A percentile compares a stretch with the other conserved stretches of the same genome.
These are phyloP conservation scores for Echites panduratus DNA, from an alignment of 257 asterid genomes.

Conservation along the genomic window DNA sequence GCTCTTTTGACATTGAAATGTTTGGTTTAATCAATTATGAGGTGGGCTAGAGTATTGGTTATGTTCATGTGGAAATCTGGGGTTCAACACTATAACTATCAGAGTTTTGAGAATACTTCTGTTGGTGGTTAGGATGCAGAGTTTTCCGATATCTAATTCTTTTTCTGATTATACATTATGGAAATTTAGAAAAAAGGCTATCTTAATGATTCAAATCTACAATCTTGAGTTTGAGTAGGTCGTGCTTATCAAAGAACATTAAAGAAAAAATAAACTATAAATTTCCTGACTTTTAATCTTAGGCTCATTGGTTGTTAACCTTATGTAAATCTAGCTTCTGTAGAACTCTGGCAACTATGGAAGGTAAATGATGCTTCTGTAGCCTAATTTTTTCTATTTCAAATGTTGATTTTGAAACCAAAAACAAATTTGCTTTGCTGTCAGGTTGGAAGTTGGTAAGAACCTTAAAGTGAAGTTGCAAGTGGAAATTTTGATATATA, in stretches of 20 bases:
- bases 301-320: not conserved
- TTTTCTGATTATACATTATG: not conserved
- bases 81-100: not conserved
- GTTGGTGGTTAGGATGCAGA: slow-evolving; percentile 2
- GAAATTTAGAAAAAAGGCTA: not conserved
- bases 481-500: not conserved
- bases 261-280: no score
- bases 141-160: not conserved
- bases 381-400: not conserved
- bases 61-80: not conserved
- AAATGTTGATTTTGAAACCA: not conserved
- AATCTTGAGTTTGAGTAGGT: not conserved
- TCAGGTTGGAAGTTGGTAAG: not conserved
- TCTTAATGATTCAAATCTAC: not conserved
- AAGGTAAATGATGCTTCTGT: not conserved
- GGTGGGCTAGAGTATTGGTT: not conserved
- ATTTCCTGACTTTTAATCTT: not conserved
- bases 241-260: not conserved
- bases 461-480: not conserved
- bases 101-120: not conserved
- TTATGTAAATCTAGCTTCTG: not conserved
- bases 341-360: not conserved
- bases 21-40: not conserved
- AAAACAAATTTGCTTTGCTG: not conserved
- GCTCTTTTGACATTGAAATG: not conserved